These are phyloP conservation scores for Tuber magnatum DNA, from an alignment of 495 filamentous ascomycete genomes.

Conservation along the genomic window DNA sequence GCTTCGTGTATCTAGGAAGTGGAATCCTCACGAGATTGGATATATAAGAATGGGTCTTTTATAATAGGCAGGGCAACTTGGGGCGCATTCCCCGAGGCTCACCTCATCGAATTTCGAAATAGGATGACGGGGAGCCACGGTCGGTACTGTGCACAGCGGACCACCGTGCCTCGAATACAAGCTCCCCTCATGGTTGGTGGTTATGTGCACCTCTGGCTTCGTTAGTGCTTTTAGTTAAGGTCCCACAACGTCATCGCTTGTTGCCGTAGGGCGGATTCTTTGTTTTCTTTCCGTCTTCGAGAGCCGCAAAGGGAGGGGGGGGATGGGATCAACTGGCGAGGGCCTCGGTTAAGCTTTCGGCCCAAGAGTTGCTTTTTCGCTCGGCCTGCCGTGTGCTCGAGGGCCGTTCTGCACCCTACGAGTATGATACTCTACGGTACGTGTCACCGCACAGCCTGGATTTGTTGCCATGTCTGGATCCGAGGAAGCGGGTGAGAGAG, in stretches of 20 bases:
- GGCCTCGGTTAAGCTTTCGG: background rate
- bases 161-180: background rate
- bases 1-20: background rate
- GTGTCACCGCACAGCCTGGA: background rate
- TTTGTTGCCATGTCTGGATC: background rate
- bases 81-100: background rate
- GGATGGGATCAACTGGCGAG: background rate
- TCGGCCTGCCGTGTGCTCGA: background rate
- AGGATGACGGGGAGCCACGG: background rate
- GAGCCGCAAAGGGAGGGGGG: background rate
- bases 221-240: background rate
- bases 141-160: background rate
- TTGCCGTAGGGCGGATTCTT: background rate
- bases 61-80: background rate
- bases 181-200: background rate
- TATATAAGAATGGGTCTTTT: background rate
- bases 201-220: background rate
- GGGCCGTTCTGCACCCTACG: background rate
- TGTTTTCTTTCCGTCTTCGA: background rate
- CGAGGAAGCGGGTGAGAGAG: background rate
- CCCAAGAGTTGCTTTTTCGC: background rate
- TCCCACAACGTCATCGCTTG: constrained; percentile 3
- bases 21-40: background rate
- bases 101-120: background rate
- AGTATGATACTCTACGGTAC: background rate